phyloP scores from a whole-genome alignment of 176 grass and related monocot genomes.

The Oryza rufipogon region DNA sequence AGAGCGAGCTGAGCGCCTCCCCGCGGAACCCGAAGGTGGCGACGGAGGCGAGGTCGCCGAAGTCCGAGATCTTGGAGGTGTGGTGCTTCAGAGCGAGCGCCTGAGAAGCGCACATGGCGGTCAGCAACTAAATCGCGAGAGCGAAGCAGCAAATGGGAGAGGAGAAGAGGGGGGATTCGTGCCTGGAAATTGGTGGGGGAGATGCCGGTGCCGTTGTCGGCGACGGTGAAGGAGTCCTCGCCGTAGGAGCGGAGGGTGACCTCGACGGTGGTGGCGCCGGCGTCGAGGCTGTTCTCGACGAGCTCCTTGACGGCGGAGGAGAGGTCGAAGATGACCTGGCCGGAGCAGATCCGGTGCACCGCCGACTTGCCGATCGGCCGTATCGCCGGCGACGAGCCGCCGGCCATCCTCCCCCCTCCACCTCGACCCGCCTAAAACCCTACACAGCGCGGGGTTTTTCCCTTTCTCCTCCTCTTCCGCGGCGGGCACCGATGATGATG shows the following conservation, averaged over 20 bases:
- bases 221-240: conserved; percentile 84
- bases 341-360: conserved; percentile 89
- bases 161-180: not conserved
- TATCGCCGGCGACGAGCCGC: conserved; percentile 62
- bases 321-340: conserved; percentile 94
- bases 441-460: conserved; percentile 12
- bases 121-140: conserved; percentile 20
- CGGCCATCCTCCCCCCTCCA: conserved; percentile 37
- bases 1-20: conserved; percentile 89
- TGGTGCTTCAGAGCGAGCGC: conserved; percentile 88
- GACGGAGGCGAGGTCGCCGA: conserved; percentile 73
- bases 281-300: conserved; percentile 96
- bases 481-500: too few relatives aligned
- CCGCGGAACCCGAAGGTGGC: conserved; percentile 85
- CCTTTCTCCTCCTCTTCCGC: not conserved
- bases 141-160: not conserved
- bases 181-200: conserved; percentile 83
- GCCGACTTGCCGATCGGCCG: conserved; percentile 72
- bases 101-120: conserved; percentile 24
- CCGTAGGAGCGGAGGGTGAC: conserved; percentile 83
- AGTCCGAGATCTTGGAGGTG: conserved; percentile 90
- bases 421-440: conserved; percentile 35
- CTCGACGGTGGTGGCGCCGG: conserved; percentile 81
- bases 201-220: conserved; percentile 86
- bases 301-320: conserved; percentile 93